Conservation (phyloP, 2,329 filamentous ascomycete genomes). For the Geoglossum cookeanum region DNA sequence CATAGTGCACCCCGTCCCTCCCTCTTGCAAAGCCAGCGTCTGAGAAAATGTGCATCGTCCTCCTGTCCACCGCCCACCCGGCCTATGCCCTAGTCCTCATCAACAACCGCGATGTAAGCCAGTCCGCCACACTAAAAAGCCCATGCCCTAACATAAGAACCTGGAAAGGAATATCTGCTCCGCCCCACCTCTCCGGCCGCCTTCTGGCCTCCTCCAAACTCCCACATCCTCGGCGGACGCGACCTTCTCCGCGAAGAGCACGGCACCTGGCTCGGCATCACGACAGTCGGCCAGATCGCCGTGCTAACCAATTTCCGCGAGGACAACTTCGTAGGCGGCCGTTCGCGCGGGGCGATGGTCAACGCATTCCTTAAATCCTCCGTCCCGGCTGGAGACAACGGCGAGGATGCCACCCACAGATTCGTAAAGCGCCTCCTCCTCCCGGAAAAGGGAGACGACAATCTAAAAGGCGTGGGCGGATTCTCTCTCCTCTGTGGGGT, state of each 20-base stretch:
- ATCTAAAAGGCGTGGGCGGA: constrained; percentile 38
- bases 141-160: neutral
- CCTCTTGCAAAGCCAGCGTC: neutral
- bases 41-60: constrained; percentile 51
- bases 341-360: constrained; percentile 38
- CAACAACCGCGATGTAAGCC: constrained; percentile 52
- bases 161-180: constrained; percentile 36
- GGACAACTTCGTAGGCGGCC: constrained; percentile 22
- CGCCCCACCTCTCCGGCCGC: constrained; percentile 38
- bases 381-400: constrained; percentile 12
- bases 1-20: too few species aligned
- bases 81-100: constrained; percentile 55
- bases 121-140: neutral
- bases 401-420: constrained; percentile 24
- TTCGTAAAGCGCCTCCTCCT: constrained; percentile 36
- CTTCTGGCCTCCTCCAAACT: constrained; percentile 39
- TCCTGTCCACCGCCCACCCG: constrained; percentile 58
- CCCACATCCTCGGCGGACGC: constrained; percentile 38
- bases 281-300: constrained; percentile 38
- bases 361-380: constrained; percentile 36
- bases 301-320: constrained; percentile 47
- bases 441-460: constrained; percentile 19
- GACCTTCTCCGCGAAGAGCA: constrained; percentile 39
- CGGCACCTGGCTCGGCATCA: constrained; percentile 47
- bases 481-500: constrained; percentile 43